Conservation (phyloP, 805 yeast genomes). For the Suhomyces sp. region DNA sequence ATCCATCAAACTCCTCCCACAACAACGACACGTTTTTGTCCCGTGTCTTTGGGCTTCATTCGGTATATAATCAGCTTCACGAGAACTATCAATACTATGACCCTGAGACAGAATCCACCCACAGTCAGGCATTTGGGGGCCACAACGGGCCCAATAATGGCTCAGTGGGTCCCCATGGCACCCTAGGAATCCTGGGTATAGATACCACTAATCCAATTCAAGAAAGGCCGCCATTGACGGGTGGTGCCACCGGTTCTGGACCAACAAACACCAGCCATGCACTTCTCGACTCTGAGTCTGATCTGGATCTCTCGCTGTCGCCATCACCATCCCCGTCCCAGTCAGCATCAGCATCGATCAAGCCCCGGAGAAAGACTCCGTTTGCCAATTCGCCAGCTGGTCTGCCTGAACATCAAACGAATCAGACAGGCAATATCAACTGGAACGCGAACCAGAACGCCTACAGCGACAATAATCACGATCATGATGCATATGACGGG, state of each 20-base stretch:
- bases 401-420: too few species aligned
- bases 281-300: constrained; percentile 34
- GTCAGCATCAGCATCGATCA: too few species aligned
- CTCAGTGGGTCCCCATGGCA: constrained; percentile 2
- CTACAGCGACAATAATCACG: too few species aligned
- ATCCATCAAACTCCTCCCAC: not conserved
- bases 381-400: not conserved
- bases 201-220: not conserved
- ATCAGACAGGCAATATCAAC: constrained; percentile 3
- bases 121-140: not conserved
- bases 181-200: constrained; percentile 1
- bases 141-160: constrained; percentile 7
- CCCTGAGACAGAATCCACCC: constrained; percentile 23
- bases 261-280: constrained; percentile 1
- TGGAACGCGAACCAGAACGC: constrained; percentile 3
- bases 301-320: constrained; percentile 32
- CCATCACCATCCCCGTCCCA: constrained; percentile 12
- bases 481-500: too few species aligned
- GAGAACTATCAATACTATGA: constrained; percentile 42
- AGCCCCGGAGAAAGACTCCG: constrained; percentile 2
- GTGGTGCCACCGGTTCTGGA: not conserved
- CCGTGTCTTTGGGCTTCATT: constrained; percentile 58
- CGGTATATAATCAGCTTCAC: constrained; percentile 41
- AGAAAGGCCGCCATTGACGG: too few species aligned
- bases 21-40: constrained; percentile 55